phyloP scores from a whole-genome alignment of 306 rosid species.

The Carpinus fangiana region DNA sequence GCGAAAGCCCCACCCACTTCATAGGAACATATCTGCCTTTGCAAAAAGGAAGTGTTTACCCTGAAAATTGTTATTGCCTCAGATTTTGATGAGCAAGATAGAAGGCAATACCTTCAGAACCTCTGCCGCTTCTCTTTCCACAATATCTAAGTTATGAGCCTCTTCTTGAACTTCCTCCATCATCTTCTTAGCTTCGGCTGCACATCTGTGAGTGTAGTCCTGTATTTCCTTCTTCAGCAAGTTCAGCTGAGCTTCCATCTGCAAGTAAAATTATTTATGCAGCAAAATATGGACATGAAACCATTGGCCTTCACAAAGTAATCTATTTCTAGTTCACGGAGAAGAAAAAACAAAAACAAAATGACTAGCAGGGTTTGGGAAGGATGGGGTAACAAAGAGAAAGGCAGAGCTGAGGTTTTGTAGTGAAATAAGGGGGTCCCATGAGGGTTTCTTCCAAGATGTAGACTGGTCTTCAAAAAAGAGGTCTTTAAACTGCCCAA shows the following conservation, averaged over 20 bases:
- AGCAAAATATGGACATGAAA: constrained; percentile 19
- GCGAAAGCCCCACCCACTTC: not conserved
- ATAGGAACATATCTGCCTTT: not conserved
- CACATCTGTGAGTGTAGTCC: constrained; percentile 47
- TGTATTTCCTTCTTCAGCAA: constrained; percentile 55
- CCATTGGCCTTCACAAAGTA: constrained; percentile 12
- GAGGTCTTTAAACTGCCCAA: not conserved
- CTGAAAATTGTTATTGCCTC: not conserved
- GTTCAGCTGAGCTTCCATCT: constrained; percentile 64
- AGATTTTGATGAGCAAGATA: not conserved
- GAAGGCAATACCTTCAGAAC: constrained; percentile 57
- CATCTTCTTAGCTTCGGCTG: constrained; percentile 57
- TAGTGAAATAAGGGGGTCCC: not conserved
- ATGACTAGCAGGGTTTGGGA: not conserved
- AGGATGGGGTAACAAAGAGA: not conserved
- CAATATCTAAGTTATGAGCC: constrained; percentile 47
- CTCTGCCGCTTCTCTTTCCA: constrained; percentile 72
- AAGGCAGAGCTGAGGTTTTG: not conserved
- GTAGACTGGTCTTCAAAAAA: not conserved
- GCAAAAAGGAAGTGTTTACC: not conserved
- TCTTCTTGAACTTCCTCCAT: constrained; percentile 56
- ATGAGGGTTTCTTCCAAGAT: not conserved
- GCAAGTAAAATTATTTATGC: constrained; percentile 27
- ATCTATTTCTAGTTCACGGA: constrained; percentile 13
- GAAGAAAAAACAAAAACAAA: not conserved